A percentile compares a stretch with the other conserved stretches of the same genome.
These are phyloP conservation scores for Puccinia novopanici DNA, from an alignment of 1,284 basidiomycete genomes.

Conservation along the genomic window DNA sequence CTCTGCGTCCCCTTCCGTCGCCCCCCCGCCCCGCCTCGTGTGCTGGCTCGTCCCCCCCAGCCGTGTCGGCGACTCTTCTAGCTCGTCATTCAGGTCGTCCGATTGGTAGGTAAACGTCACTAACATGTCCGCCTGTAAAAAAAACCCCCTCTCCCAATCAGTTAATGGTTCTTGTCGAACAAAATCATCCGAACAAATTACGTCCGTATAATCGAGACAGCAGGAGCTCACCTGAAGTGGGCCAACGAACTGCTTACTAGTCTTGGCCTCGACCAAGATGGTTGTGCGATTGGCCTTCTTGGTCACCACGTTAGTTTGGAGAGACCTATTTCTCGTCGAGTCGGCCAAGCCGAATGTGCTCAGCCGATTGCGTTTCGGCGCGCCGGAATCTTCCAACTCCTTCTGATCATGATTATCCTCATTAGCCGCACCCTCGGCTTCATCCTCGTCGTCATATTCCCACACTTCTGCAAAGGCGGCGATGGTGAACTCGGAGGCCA, in stretches of 20 bases:
- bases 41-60: constrained; percentile 52
- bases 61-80: constrained; percentile 56
- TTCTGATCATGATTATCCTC: constrained; percentile 62
- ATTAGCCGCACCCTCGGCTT: constrained; percentile 72
- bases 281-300: constrained; percentile 81
- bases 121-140: constrained; percentile 80
- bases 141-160: not conserved
- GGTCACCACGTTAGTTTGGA: constrained; percentile 66
- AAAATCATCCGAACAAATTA: not conserved
- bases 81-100: constrained; percentile 65
- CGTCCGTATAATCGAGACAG: constrained; percentile 43
- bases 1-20: constrained; percentile 58
- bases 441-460: constrained; percentile 73
- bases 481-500: constrained; percentile 73
- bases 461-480: constrained; percentile 87
- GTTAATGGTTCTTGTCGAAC: constrained; percentile 30
- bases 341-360: constrained; percentile 57
- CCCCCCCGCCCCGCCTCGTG: constrained; percentile 53
- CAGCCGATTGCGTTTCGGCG: constrained; percentile 67
- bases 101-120: constrained; percentile 87
- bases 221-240: constrained; percentile 69
- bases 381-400: constrained; percentile 62
- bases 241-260: constrained; percentile 73
- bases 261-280: constrained; percentile 77
- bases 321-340: constrained; percentile 26